Evolutionary conservation across 2,329 filamentous ascomycete genomes (phyloP).

Genomic region (Scedosporium dehoogii): DNA sequence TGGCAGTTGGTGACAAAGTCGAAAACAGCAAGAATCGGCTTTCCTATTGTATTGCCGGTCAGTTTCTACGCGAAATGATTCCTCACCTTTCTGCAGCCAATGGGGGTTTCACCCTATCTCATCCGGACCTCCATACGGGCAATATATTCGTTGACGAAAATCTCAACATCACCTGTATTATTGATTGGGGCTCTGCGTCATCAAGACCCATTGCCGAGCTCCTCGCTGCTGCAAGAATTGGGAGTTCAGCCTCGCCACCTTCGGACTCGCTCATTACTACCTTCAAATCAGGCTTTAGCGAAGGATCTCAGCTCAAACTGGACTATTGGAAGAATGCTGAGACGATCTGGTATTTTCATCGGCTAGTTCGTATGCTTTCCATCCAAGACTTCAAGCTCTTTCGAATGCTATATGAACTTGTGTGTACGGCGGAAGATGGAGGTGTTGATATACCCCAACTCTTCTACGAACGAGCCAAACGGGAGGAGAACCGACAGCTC

Average conservation of each 20-base stretch:
- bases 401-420: slow-evolving; percentile 9
- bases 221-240: slow-evolving; percentile 5
- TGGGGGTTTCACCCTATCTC: slow-evolving; percentile 11
- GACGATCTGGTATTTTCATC: slow-evolving; percentile 11
- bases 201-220: slow-evolving; percentile 10
- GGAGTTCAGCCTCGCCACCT: slow-evolving; percentile 1
- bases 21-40: slow-evolving; percentile 16
- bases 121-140: slow-evolving; percentile 16
- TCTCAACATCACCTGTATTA: slow-evolving; percentile 15
- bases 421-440: slow-evolving; percentile 1
- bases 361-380: slow-evolving; percentile 11
- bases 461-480: slow-evolving; percentile 9
- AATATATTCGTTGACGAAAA: slow-evolving; percentile 17
- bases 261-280: slow-evolving; percentile 4
- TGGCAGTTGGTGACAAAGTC: slow-evolving; percentile 14
- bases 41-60: slow-evolving; percentile 13
- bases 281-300: slow-evolving; percentile 8
- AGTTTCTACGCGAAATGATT: slow-evolving; percentile 17
- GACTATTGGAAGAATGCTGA: slow-evolving; percentile 8
- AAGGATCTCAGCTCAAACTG: neutral
- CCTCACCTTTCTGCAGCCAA: slow-evolving; percentile 8
- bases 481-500: slow-evolving; percentile 8
- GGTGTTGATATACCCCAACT: slow-evolving; percentile 1
- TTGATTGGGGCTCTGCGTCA: slow-evolving; percentile 16
- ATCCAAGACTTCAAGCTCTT: slow-evolving; percentile 12